These are phyloP conservation scores for Bruguiera gymnorhiza DNA, from an alignment of 345 rosid species.

Conservation along the genomic window DNA sequence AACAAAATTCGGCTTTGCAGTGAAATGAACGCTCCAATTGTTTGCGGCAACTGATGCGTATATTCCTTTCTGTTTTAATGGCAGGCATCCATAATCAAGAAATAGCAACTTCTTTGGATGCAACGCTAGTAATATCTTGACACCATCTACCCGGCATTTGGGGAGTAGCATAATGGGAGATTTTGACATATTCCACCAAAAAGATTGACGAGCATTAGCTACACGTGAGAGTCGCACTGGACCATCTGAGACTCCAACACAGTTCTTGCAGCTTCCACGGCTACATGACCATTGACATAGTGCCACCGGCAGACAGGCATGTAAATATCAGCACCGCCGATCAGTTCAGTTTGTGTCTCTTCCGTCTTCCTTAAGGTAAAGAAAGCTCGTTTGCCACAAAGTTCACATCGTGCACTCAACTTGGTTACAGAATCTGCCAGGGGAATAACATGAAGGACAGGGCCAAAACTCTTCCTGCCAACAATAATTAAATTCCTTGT, in stretches of 20 bases:
- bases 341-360: slow-evolving; percentile 59
- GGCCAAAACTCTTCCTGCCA: slow-evolving; percentile 73
- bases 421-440: slow-evolving; percentile 82
- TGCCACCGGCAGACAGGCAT: slow-evolving; percentile 88
- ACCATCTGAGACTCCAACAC: slow-evolving; percentile 48
- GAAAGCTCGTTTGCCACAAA: slow-evolving; percentile 66
- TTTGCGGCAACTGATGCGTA: too few species aligned
- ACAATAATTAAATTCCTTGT: not conserved
- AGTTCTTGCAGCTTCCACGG: slow-evolving; percentile 61
- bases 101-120: slow-evolving; percentile 58
- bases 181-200: not conserved
- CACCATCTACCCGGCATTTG: too few species aligned
- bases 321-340: slow-evolving; percentile 75
- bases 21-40: too few species aligned
- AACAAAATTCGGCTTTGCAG: too few species aligned
- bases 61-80: too few species aligned
- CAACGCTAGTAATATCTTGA: slow-evolving; percentile 33
- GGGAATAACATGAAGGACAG: slow-evolving; percentile 72
- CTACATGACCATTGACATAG: slow-evolving; percentile 66
- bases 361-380: slow-evolving; percentile 80
- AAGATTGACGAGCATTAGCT: slow-evolving; percentile 4
- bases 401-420: slow-evolving; percentile 68
- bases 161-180: not conserved
- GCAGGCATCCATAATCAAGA: too few species aligned
- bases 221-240: slow-evolving; percentile 23